phyloP scores from a whole-genome alignment of 208 protist genomes.

The Ichthyophonus hoferi region DNA sequence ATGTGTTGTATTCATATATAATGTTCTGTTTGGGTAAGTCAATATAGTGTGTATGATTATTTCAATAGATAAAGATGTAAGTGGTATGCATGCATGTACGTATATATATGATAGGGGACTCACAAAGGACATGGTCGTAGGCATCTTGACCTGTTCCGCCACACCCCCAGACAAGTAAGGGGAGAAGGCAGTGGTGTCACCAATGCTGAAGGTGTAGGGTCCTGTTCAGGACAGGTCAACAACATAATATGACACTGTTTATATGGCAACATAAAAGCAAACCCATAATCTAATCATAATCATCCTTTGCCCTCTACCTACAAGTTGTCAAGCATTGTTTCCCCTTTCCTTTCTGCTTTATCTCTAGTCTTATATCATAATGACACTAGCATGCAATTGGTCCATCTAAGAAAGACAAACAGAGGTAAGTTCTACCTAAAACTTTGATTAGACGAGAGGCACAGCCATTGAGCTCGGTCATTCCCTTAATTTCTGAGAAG shows the following conservation, averaged over 20 bases:
- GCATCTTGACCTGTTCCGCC: conserved; percentile 16
- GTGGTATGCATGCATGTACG: no score
- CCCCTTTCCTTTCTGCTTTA: no score
- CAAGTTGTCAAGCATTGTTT: no score
- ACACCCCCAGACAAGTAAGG: conserved; percentile 57
- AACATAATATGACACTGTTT: no score
- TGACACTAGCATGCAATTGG: no score
- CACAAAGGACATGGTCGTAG: neutral
- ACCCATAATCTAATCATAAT: no score
- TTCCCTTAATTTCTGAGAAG: conserved; percentile 76
- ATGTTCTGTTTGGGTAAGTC: neutral
- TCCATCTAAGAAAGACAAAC: neutral
- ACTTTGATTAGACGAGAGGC: conserved; percentile 37
- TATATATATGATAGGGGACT: neutral
- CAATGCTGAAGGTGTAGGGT: conserved; percentile 59
- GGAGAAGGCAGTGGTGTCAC: conserved; percentile 43
- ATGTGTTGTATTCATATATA: neutral
- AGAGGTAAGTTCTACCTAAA: neutral
- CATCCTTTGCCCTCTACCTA: no score
- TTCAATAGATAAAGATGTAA: no score
- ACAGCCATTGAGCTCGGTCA: conserved; percentile 68
- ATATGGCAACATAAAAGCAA: no score
- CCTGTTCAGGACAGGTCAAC: no score
- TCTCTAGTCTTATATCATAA: no score
- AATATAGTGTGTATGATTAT: no score